A percentile compares a stretch with the other conserved stretches of the same genome.
phyloP scores from a whole-genome alignment of 2,329 filamentous ascomycete genomes.

The Fusarium euwallaceae region DNA sequence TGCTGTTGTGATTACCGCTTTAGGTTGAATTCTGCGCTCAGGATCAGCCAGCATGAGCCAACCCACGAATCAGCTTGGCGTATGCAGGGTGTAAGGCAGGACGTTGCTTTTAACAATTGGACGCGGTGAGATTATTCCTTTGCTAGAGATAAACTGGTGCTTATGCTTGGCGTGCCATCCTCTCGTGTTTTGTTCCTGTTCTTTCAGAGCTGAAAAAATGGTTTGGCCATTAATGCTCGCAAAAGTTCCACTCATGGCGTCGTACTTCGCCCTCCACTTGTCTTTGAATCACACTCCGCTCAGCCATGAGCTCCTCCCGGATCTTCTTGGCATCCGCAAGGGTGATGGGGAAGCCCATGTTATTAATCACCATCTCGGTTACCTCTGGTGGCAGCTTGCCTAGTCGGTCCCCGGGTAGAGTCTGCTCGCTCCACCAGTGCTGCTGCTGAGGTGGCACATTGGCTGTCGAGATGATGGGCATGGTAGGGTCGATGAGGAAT shows the following conservation, averaged over 20 bases:
- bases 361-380: slow-evolving; percentile 28
- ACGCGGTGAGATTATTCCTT: background rate
- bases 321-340: slow-evolving; percentile 31
- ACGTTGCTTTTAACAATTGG: background rate
- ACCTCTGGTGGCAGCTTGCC: slow-evolving; percentile 31
- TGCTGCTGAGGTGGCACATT: slow-evolving; percentile 61
- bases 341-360: slow-evolving; percentile 34
- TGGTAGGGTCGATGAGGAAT: slow-evolving; percentile 70
- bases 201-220: background rate
- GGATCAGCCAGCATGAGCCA: background rate
- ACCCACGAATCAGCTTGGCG: background rate
- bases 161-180: background rate
- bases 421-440: slow-evolving; percentile 51
- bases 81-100: background rate
- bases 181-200: background rate
- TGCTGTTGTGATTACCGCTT: background rate
- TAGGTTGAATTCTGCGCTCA: background rate
- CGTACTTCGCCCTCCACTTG: background rate
- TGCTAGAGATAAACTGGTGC: background rate
- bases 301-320: slow-evolving; percentile 27
- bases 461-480: slow-evolving; percentile 58
- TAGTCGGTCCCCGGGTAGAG: slow-evolving; percentile 2
- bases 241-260: slow-evolving; percentile 31
- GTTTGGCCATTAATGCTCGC: slow-evolving; percentile 23
- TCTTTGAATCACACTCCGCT: slow-evolving; percentile 21